phyloP scores from a whole-genome alignment of 148 eudicot genomes.

The Euryodendron excelsum region DNA sequence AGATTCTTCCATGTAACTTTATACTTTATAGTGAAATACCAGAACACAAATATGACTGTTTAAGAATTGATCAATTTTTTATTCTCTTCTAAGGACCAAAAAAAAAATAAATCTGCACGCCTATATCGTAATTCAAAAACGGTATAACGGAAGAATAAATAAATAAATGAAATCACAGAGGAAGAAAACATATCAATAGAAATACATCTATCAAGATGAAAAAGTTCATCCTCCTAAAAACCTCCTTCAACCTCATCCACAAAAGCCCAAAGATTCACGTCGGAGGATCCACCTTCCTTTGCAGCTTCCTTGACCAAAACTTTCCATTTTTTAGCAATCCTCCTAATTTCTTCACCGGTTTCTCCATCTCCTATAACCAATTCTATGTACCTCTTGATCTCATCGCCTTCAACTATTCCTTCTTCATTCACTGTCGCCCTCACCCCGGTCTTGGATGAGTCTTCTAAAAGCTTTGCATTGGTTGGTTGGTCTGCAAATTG shows the following conservation, averaged over 20 bases:
- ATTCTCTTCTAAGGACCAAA: no score
- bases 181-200: no score
- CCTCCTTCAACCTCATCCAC: neutral
- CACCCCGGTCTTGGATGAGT: neutral
- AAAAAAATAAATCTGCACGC: no score
- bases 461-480: neutral
- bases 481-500: neutral
- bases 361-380: slow-evolving; percentile 2
- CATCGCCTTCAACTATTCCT: neutral
- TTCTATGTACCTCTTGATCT: slow-evolving; percentile 8
- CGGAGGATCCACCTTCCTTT: slow-evolving; percentile 1
- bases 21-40: no score
- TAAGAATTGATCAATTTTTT: no score
- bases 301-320: neutral
- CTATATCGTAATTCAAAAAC: no score
- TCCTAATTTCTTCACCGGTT: slow-evolving; percentile 8
- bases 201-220: no score
- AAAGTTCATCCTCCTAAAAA: neutral
- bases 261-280: slow-evolving; percentile 2
- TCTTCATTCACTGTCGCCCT: neutral
- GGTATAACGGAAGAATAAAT: no score
- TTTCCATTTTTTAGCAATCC: slow-evolving; percentile 3
- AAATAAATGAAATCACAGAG: no score
- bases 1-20: no score
- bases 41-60: no score